Evolutionary conservation across 2,329 filamentous ascomycete species (phyloP).

Genomic region (Colletotrichum melonis): DNA sequence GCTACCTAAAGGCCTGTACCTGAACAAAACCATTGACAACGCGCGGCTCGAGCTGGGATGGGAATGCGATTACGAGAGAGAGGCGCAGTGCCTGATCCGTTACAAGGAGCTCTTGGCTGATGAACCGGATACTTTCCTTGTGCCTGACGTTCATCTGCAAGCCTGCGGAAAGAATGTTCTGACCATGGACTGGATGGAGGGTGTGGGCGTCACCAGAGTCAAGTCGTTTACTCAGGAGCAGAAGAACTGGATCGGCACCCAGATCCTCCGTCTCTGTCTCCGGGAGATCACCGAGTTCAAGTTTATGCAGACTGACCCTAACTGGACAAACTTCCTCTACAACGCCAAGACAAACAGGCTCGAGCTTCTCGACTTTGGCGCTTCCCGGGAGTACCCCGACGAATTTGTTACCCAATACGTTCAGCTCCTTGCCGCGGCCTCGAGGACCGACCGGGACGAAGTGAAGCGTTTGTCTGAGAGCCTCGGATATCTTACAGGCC

Average conservation of each 20-base stretch:
- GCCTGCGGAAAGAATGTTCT: conserved; percentile 88
- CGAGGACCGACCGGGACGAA: conserved; percentile 71
- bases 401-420: conserved; percentile 86
- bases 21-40: conserved; percentile 98
- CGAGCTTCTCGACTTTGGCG: conserved; percentile 95
- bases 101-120: conserved; percentile 83
- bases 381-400: conserved; percentile 85
- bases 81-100: conserved; percentile 82
- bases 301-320: conserved; percentile 99
- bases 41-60: conserved; percentile 91
- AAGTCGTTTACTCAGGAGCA: conserved; percentile 82
- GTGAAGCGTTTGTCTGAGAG: conserved; percentile 77
- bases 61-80: conserved; percentile 96
- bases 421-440: conserved; percentile 82
- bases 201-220: conserved; percentile 86
- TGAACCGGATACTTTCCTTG: conserved; percentile 79
- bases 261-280: conserved; percentile 90
- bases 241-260: conserved; percentile 94
- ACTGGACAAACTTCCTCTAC: conserved; percentile 99
- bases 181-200: conserved; percentile 93
- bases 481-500: conserved; percentile 92
- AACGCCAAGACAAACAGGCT: conserved; percentile 78
- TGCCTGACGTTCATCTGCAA: conserved; percentile 81
- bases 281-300: conserved; percentile 94
- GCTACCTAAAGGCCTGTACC: conserved; percentile 89